Evolutionary conservation across 805 yeast species (phyloP).

Genomic region (Candida nonsorbophila): DNA sequence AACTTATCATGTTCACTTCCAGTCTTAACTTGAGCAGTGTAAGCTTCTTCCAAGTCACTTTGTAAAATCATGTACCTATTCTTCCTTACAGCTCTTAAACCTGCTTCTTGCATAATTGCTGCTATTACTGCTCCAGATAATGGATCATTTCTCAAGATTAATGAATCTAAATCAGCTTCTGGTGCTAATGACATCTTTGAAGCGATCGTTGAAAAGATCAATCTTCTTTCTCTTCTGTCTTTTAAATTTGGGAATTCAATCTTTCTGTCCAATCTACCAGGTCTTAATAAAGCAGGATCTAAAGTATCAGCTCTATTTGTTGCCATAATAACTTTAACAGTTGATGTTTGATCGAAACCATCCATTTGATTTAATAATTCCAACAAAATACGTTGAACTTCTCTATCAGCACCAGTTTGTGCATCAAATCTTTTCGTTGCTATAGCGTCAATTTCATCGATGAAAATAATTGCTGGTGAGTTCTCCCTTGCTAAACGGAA

Average conservation of each 20-base stretch:
- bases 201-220: slow-evolving; percentile 93
- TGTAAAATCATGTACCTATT: slow-evolving; percentile 95
- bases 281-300: slow-evolving; percentile 96
- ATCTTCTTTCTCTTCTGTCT: slow-evolving; percentile 96
- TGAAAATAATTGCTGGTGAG: slow-evolving; percentile 93
- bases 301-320: slow-evolving; percentile 99
- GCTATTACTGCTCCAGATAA: slow-evolving; percentile 96
- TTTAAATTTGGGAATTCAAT: slow-evolving; percentile 95
- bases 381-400: slow-evolving; percentile 94
- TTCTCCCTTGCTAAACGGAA: slow-evolving; percentile 96
- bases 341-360: slow-evolving; percentile 93
- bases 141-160: slow-evolving; percentile 94
- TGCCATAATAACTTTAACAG: slow-evolving; percentile 98
- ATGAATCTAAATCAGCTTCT: slow-evolving; percentile 91
- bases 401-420: slow-evolving; percentile 99
- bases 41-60: slow-evolving; percentile 96
- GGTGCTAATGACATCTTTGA: slow-evolving; percentile 98
- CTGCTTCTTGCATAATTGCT: slow-evolving; percentile 99
- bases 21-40: slow-evolving; percentile 92
- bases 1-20: slow-evolving; percentile 95
- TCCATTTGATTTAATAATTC: slow-evolving; percentile 98
- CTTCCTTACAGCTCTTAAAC: slow-evolving; percentile 96
- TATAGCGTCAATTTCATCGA: slow-evolving; percentile 98
- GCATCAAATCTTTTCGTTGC: slow-evolving; percentile 99
- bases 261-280: slow-evolving; percentile 97